Base-by-base conservation (phyloP, 495 filamentous ascomycete species). In the Penicillium maclennaniae region DNA sequence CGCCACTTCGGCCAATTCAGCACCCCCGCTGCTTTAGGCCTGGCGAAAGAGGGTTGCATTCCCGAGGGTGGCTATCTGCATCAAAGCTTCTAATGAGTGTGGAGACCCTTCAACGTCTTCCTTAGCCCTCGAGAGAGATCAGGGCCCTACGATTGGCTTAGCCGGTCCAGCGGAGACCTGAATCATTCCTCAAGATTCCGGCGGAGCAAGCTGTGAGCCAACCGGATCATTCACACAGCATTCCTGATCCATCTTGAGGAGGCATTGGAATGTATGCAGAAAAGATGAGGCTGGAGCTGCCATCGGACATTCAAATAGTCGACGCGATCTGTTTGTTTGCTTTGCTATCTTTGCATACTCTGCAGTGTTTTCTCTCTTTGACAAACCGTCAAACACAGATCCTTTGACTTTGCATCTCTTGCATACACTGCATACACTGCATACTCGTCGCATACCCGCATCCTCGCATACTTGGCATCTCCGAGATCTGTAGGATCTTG, bases 331-430 rank as follows among this genome's bases (percentile, higher is more conserved):
- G 67, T 77, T 77, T 75, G 72, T 70, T 75, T 75, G 63, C 68
- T 77, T 77, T 75, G 74, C 68, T 63, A 71, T 59, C 68, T 74
- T 75, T 77, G 74, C 72, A 75, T 69, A 56, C 55, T 71, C 63
- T 69, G 70, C 72, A 72, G 60, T 75, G 72, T 73, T 75, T 75
- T 71, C 53, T 60, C 68, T 60, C 61, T 69, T 75, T 75, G 69
- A 62, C 70, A 68, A 69, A 52, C 46, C 7, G 51, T 68, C 69
- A 73, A 73, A 71, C 70, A 47, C 44, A 21, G 3, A 14, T 27
- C 23, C 14, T 20, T 39, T 28, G 23, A 16, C 41, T 51, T 21
- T 43, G 41, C 49, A 38, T 43, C 52, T 53, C 40, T 47, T 51
- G 43, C 50, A 53, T 40, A 5, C 50, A 51, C 51, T 60, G 53